These are phyloP conservation scores for Yamadazyma ubonensis DNA, from an alignment of 805 yeast species.

Conservation along the genomic window DNA sequence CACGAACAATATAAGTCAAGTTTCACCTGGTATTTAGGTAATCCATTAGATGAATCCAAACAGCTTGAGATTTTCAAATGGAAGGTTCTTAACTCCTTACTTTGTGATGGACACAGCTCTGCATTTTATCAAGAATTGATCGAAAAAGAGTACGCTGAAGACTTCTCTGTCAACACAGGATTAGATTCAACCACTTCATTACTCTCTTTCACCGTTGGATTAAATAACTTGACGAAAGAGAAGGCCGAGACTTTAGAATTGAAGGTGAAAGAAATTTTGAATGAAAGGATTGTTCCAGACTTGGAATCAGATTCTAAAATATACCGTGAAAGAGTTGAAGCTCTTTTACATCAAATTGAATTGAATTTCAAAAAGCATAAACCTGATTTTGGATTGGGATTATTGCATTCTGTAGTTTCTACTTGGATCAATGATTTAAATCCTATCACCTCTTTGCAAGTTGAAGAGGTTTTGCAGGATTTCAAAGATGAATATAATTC, in stretches of 20 bases:
- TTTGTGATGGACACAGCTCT: conserved; percentile 90
- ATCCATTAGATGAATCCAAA: conserved; percentile 52
- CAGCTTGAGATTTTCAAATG: conserved; percentile 69
- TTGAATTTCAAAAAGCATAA: conserved; percentile 80
- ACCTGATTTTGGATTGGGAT: conserved; percentile 82
- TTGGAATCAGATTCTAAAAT: conserved; percentile 22
- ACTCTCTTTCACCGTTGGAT: conserved; percentile 79
- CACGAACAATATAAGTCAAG: conserved; percentile 77
- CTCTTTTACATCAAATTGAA: conserved; percentile 86
- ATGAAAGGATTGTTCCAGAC: conserved; percentile 36
- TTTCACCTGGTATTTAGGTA: conserved; percentile 84
- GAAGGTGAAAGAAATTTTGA: conserved; percentile 48
- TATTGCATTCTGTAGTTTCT: conserved; percentile 73
- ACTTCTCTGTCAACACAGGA: conserved; percentile 85
- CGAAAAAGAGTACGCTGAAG: conserved; percentile 82
- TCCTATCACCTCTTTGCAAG: conserved; percentile 66
- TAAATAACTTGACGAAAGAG: conserved; percentile 64
- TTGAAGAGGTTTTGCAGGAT: conserved; percentile 55
- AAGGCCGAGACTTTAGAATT: conserved; percentile 48
- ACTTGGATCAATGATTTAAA: conserved; percentile 83
- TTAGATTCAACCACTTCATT: conserved; percentile 76
- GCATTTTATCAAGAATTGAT: conserved; percentile 84
- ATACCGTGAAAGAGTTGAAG: conserved; percentile 58
- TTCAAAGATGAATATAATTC: conserved; percentile 61
- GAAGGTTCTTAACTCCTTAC: conserved; percentile 65